Evolutionary conservation across 2,329 filamentous ascomycete species (phyloP).

Genomic region (Microdochium bolleyi): DNA sequence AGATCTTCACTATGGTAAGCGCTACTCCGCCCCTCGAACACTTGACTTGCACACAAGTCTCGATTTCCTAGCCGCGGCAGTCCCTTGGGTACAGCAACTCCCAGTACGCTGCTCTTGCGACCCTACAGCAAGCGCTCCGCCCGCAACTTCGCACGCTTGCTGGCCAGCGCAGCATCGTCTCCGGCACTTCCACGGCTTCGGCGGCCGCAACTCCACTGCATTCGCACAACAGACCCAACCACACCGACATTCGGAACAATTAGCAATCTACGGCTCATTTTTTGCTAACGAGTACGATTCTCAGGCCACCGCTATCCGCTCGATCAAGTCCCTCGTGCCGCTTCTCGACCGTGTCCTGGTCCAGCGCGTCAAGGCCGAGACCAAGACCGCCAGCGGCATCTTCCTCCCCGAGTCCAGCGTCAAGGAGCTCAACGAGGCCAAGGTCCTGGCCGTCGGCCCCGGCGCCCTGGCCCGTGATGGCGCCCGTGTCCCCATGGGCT

Average conservation of each 20-base stretch:
- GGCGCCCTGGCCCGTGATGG: constrained; percentile 83
- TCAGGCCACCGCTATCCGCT: constrained; percentile 73
- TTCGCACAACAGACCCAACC: background rate
- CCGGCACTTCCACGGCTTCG: no score
- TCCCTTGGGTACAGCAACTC: background rate
- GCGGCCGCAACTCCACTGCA: background rate
- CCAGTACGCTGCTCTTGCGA: no score
- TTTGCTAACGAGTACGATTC: no score
- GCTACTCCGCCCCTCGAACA: background rate
- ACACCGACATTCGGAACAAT: background rate
- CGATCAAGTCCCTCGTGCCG: constrained; percentile 88
- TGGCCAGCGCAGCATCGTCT: background rate
- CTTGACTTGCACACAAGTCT: background rate
- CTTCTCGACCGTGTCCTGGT: constrained; percentile 97
- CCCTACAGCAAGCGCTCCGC: no score
- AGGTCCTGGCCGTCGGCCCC: constrained; percentile 90
- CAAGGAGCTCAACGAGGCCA: constrained; percentile 97
- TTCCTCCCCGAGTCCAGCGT: constrained; percentile 95
- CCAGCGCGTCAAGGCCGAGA: constrained; percentile 93
- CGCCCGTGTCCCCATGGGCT: constrained; percentile 78
- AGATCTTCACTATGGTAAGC: constrained; percentile 16
- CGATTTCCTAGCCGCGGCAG: background rate
- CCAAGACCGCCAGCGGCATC: constrained; percentile 94
- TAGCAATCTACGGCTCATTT: no score
- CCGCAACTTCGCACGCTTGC: background rate